A percentile compares a stretch with the other conserved stretches of the same genome.
Conservation (phyloP, 2,329 filamentous ascomycete genomes). For the Calonectria montana region DNA sequence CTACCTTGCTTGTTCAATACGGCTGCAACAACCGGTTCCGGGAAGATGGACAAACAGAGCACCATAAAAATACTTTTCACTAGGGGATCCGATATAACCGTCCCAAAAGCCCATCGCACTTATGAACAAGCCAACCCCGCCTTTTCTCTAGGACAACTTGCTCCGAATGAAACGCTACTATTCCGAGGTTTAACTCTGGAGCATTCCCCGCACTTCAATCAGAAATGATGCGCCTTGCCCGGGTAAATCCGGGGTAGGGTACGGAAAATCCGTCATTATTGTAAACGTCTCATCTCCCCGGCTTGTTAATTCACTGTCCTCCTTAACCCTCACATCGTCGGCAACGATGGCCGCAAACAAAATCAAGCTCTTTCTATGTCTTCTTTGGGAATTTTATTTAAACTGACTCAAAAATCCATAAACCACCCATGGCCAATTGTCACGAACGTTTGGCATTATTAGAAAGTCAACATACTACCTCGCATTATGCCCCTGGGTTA, state of each 20-base stretch:
- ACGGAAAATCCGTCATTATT: too few relatives aligned
- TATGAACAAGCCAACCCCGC: not conserved
- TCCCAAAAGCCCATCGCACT: not conserved
- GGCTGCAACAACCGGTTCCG: too few relatives aligned
- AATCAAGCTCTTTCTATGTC: not conserved
- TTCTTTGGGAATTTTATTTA: not conserved
- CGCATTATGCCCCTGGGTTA: too few relatives aligned
- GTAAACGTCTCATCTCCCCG: too few relatives aligned
- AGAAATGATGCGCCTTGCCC: not conserved
- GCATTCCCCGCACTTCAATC: not conserved
- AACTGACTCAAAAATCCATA: not conserved
- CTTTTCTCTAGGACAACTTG: not conserved
- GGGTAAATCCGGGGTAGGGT: not conserved
- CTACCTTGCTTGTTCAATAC: too few relatives aligned
- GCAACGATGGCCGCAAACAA: too few relatives aligned
- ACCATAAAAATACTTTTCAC: not conserved
- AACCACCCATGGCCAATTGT: too few relatives aligned
- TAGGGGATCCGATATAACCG: not conserved
- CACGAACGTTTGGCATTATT: too few relatives aligned
- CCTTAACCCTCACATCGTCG: too few relatives aligned
- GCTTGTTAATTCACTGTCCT: too few relatives aligned
- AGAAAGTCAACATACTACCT: too few relatives aligned
- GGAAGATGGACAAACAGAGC: not conserved
- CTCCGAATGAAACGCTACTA: not conserved
- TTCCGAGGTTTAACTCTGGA: not conserved